Base-by-base conservation (phyloP, 129 eudicot species). In the Erigeron canadensis region DNA sequence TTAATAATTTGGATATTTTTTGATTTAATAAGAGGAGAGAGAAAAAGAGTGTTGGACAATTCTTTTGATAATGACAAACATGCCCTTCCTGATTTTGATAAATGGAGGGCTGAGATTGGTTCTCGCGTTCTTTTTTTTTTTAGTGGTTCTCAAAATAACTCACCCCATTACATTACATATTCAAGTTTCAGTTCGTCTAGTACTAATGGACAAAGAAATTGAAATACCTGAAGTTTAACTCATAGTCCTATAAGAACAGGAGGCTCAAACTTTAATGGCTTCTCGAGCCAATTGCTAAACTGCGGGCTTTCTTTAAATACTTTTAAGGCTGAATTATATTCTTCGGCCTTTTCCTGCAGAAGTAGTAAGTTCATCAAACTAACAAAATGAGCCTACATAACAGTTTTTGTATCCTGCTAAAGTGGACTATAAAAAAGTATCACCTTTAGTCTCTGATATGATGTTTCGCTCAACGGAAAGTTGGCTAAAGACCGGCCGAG, bases 371-470 rank as follows among this genome's bases (percentile, higher is more conserved):
- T 40, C 40, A 61, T 62, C 48, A 70, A 44, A 69, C 11, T 15
- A 66, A 42, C 53, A 34, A 34, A 41, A 43, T 53, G 19, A 78
- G 77, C 60, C 60, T 39, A 41, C 19, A 68, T 46, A 10, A 56
- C 50, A 2, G 44, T 12, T 12, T 63, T 47, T 13, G 22, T 34
- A 3, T 47, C 16, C 23, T 18, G 54, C 51, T 45, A 71, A 64
- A 64, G 59, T 71, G 54, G 71, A 60, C 68, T 47, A 47, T 56
- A 17, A 39, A 46, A 46, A 17, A 60, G 46, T 18, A 11, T 61
- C 71, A 91, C 97, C 89, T 91, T 91, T 43, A 91, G 83, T 72
- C 85, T 82, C 53, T 75, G 78, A 65, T 91, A 91, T 5, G 92
- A 80, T 18, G 80, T 63, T 62, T 48, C 81, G 18, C 69, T 69